Base-by-base conservation (phyloP, 1,139 yeast species). In the Taiozyma sp. region DNA sequence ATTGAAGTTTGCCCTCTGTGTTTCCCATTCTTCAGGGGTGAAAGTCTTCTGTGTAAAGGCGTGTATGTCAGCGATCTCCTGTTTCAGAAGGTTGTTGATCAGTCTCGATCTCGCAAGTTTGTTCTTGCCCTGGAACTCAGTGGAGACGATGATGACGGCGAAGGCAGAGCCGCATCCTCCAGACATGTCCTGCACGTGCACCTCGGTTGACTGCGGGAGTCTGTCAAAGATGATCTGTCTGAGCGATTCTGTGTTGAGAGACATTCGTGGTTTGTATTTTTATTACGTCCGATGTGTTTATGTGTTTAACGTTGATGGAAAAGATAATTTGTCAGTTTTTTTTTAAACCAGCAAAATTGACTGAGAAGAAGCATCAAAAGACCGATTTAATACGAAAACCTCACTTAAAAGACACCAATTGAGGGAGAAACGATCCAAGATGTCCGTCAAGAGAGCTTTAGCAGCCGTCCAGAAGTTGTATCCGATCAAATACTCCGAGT, bases 31-130 rank as follows among this genome's bases (percentile, higher is more conserved):
- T 30, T 78, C 84, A 2, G 80, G 78, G 0, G 95, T 86, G 61
- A 80, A 83, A 23, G 90, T 86, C 70, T 89, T 91, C 64, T 93
- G 97, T 1, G 97, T 90, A 67, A 93, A 95, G 0, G 99, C 99
- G 70, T 93, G 99, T 44, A 93, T 91, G 7, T 77, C 71, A 1
- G 89, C 85, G 44, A 93, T 89, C 65, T 92, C 97, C 19, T 85
- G 90, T 63, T 84, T 84, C 55, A 93, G 75, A 1, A 89, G 83
- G 42, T 70, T 75, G 68, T 95, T 93, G 47, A 95, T 97, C 60
- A 91, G 65, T 56, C 98, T 76, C 62, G 91, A 96, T 65, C 99
- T 80, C 74, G 84, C 81, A 52, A 93, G 74, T 67, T 88, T 88
- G 70, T 90, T 90, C 71, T 91, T 89, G 30, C 96, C 96, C 55